A percentile compares a stretch with the other conserved stretches of the same genome.
These are phyloP conservation scores for Suillus paluster DNA, from an alignment of 768 basidiomycete species.

Conservation along the genomic window DNA sequence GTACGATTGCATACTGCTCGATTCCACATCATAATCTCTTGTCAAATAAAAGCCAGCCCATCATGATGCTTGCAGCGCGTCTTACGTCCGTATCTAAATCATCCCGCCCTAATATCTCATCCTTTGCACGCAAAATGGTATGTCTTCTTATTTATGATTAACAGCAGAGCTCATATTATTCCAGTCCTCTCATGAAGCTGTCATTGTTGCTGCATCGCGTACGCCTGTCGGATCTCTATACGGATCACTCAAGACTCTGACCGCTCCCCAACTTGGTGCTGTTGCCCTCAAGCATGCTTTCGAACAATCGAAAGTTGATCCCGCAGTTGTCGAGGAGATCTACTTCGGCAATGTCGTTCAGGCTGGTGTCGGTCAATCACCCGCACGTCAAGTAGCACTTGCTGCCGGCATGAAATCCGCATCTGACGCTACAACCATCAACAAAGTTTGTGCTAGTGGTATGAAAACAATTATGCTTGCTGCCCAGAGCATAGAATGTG, in stretches of 20 bases:
- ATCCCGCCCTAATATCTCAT: slow-evolving; percentile 42
- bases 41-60: slow-evolving; percentile 19
- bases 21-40: slow-evolving; percentile 2
- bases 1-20: slow-evolving; percentile 3
- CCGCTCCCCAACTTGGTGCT: slow-evolving; percentile 89
- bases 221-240: slow-evolving; percentile 95
- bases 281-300: slow-evolving; percentile 92
- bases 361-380: slow-evolving; percentile 95
- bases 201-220: slow-evolving; percentile 92
- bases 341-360: slow-evolving; percentile 98
- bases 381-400: slow-evolving; percentile 97
- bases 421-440: slow-evolving; percentile 98
- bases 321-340: slow-evolving; percentile 88
- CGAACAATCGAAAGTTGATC: slow-evolving; percentile 76
- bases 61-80: slow-evolving; percentile 52
- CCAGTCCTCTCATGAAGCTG: slow-evolving; percentile 70
- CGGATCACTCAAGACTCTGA: slow-evolving; percentile 84
- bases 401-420: slow-evolving; percentile 78
- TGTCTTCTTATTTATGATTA: slow-evolving; percentile 16
- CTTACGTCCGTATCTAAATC: slow-evolving; percentile 43
- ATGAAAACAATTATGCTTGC: slow-evolving; percentile 96
- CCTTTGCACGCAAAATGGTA: slow-evolving; percentile 55
- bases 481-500: slow-evolving; percentile 85
- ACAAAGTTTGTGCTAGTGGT: slow-evolving; percentile 99
- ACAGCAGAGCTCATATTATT: slow-evolving; percentile 2